Evolutionary conservation across 2,329 filamentous ascomycete genomes (phyloP), one percentile per base, ranked within the genome.

Genomic region (Aspergillus intermedius): DNA sequence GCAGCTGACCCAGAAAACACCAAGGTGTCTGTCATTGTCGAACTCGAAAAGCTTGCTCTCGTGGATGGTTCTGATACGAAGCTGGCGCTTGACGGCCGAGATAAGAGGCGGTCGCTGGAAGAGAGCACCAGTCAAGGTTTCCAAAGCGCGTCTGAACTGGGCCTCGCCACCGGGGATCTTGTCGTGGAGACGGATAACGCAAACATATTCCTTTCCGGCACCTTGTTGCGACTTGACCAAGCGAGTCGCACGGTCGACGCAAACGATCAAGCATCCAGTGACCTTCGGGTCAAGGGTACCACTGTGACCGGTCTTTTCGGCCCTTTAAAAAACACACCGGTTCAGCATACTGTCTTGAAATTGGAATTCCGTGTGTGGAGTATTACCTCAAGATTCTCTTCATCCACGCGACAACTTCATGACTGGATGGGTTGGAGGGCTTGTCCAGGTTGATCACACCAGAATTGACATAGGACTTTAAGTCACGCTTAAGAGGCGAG

Each of bases 341-440:
- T 19, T 40, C 37, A 40, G 37, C 17, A 40, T 21, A 19, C 13
- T 22, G 37, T 30, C 63, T 43, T 65, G 61, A 25, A 55, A 49
- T 30, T 15, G n/a, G 17, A 35, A 10, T 8, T n/a, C 13, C 12
- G 23, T 40, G 12, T 13, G 22, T 17, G 39, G 44, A 44, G 47
- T 46, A 22, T 25, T 82, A 90, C 86, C 87, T 85, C 49, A 98
- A 80, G 64, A 97, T 97, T 63, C 91, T 86, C 85, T 98, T 98
- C 62, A 97, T 87, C 93, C 93, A 98, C 59, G 93, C 91, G 66
- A 98, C 93, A 58, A 98, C 93, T 79, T 98, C 93, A 80, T 98
- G 93, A 65, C 87, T 93, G 59, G 91, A 96, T 47, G 91, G 91
- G 77, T 98, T 98, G 46, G 91, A 94, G 49, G 91, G 93, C 78